These are phyloP conservation scores for Globisporangium mamillatum DNA, from an alignment of 352 stramenopile species.

Conservation along the genomic window DNA sequence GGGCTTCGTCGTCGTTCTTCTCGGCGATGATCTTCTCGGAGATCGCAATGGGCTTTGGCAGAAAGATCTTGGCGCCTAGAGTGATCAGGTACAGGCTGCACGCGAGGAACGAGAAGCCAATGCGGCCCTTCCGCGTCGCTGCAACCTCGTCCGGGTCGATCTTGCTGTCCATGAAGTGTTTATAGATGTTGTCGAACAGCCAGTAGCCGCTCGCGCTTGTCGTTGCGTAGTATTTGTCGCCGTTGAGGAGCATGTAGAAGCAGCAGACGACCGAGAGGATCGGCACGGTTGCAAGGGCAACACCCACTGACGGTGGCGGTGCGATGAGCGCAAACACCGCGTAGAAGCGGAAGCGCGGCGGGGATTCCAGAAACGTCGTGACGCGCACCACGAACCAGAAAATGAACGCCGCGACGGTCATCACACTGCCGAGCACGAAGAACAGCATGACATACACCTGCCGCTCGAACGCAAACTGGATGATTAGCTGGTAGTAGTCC, in stretches of 20 bases:
- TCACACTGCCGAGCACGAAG: slow-evolving; percentile 86
- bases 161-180: slow-evolving; percentile 86
- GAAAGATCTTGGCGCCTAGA: slow-evolving; percentile 86
- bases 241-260: slow-evolving; percentile 74
- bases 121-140: slow-evolving; percentile 79
- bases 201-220: slow-evolving; percentile 58
- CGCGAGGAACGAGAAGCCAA: slow-evolving; percentile 92
- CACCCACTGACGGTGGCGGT: slow-evolving; percentile 81
- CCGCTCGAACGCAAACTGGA: slow-evolving; percentile 95
- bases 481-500: slow-evolving; percentile 95
- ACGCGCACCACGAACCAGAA: slow-evolving; percentile 91
- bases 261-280: slow-evolving; percentile 68
- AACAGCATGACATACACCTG: slow-evolving; percentile 95
- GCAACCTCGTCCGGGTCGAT: slow-evolving; percentile 73
- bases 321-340: slow-evolving; percentile 91
- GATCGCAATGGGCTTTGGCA: slow-evolving; percentile 89
- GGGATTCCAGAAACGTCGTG: slow-evolving; percentile 89
- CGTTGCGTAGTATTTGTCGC: slow-evolving; percentile 36
- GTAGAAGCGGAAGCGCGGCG: slow-evolving; percentile 91
- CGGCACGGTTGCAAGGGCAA: slow-evolving; percentile 86
- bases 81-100: slow-evolving; percentile 89
- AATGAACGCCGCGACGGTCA: slow-evolving; percentile 73
- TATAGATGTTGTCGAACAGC: slow-evolving; percentile 72
- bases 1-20: slow-evolving; percentile 61
- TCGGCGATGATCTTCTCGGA: slow-evolving; percentile 89